These are phyloP conservation scores for Tricholoma sp. DNA, from an alignment of 768 basidiomycete species.

Conservation along the genomic window DNA sequence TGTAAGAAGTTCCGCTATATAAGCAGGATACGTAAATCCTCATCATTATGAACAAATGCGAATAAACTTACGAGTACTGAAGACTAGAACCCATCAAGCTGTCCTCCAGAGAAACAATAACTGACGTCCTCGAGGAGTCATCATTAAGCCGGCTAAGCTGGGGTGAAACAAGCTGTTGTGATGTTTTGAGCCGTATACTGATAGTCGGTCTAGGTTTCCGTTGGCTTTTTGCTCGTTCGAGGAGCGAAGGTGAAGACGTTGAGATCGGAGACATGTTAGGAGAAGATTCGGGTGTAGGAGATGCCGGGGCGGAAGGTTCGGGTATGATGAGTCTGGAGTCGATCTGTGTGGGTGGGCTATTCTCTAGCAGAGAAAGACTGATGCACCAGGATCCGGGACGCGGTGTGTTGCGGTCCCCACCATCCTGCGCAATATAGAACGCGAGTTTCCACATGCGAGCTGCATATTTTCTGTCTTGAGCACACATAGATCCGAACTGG, in stretches of 20 bases:
- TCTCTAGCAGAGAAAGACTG: conserved; percentile 44
- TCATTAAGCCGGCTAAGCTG: conserved; percentile 1
- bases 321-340: conserved; percentile 47
- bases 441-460: conserved; percentile 54
- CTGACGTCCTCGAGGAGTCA: conserved; percentile 13
- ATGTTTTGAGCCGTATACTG: conserved; percentile 32
- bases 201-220: conserved; percentile 28
- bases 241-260: conserved; percentile 5
- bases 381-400: conserved; percentile 43
- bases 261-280: background rate
- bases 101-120: conserved; percentile 38
- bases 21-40: background rate
- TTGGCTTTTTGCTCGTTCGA: conserved; percentile 9
- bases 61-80: conserved; percentile 43
- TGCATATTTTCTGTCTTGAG: conserved; percentile 12
- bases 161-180: conserved; percentile 26
- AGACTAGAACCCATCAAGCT: conserved; percentile 38
- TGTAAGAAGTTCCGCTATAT: conserved; percentile 40
- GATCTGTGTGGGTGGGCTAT: conserved; percentile 55
- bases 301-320: conserved; percentile 14
- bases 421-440: conserved; percentile 32
- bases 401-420: conserved; percentile 3
- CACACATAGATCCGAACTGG: conserved; percentile 1
- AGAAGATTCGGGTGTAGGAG: background rate
- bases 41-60: background rate